Conservation (phyloP, 2,329 filamentous ascomycete species). For the Stemphylium lycopersici region DNA sequence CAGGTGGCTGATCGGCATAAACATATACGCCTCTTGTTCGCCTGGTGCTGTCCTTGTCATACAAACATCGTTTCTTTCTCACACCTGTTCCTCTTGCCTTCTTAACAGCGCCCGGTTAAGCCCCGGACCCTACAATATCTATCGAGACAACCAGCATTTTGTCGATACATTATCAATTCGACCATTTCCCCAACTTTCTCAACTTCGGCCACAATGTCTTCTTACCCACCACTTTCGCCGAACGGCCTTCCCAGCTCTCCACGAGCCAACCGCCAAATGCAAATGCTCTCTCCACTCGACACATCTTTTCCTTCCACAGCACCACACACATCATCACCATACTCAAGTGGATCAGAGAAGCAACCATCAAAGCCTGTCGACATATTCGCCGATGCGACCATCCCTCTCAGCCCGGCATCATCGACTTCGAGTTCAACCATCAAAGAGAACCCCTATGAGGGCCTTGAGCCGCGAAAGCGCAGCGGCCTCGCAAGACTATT, state of each 20-base stretch:
- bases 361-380: slow-evolving; percentile 17
- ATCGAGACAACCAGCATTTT: slow-evolving; percentile 13
- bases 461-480: slow-evolving; percentile 37
- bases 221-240: slow-evolving; percentile 20
- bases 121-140: slow-evolving; percentile 3
- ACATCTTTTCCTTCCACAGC: slow-evolving; percentile 23
- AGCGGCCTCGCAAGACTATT: slow-evolving; percentile 40
- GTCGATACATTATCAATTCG: neutral
- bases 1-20: slow-evolving; percentile 30
- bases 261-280: slow-evolving; percentile 26
- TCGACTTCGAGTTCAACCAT: slow-evolving; percentile 21
- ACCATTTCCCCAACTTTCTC: neutral
- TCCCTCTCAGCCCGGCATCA: slow-evolving; percentile 40
- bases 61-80: slow-evolving; percentile 26
- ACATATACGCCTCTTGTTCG: slow-evolving; percentile 21
- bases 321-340: slow-evolving; percentile 19
- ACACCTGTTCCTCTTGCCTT: slow-evolving; percentile 9
- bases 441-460: slow-evolving; percentile 30
- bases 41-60: slow-evolving; percentile 22
- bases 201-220: slow-evolving; percentile 19
- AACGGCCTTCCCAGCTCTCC: slow-evolving; percentile 35
- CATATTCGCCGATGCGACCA: slow-evolving; percentile 45
- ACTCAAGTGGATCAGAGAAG: slow-evolving; percentile 25
- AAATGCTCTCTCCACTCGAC: slow-evolving; percentile 27
- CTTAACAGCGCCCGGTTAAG: slow-evolving; percentile 9